Evolutionary conservation across 441 rosid genomes (phyloP).

Genomic region (Mallotus repandus): DNA sequence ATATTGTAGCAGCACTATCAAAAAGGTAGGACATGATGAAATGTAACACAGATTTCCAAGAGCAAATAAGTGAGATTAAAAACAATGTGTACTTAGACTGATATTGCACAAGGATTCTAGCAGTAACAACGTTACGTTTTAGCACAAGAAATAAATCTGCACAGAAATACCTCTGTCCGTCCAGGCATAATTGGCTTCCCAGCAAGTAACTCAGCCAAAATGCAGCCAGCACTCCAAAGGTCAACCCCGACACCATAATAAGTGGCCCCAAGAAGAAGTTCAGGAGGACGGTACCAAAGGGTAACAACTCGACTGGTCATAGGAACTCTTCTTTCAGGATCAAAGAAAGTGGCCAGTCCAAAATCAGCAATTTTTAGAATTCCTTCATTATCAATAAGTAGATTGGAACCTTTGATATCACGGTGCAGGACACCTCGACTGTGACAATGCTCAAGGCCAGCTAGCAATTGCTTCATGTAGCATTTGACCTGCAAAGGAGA

Average conservation of each 20-base stretch:
- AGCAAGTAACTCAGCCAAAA: constrained; percentile 84
- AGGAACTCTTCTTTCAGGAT: constrained; percentile 56
- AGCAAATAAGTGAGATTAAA: background rate
- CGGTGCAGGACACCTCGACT: constrained; percentile 76
- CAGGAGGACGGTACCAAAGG: constrained; percentile 94
- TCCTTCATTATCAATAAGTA: constrained; percentile 75
- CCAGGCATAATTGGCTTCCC: constrained; percentile 96
- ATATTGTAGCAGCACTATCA: constrained; percentile 5
- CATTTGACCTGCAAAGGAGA: constrained; percentile 61
- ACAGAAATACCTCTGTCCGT: constrained; percentile 65
- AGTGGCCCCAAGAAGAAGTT: constrained; percentile 91
- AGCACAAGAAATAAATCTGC: constrained; percentile 9
- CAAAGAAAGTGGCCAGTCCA: constrained; percentile 78
- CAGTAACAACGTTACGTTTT: constrained; percentile 6
- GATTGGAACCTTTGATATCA: constrained; percentile 93
- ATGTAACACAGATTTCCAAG: constrained; percentile 11
- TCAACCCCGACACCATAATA: constrained; percentile 72
- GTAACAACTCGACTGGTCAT: constrained; percentile 94
- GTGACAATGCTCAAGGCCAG: constrained; percentile 93
- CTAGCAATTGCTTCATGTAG: constrained; percentile 75
- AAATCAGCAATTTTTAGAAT: constrained; percentile 85
- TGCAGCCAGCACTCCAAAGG: constrained; percentile 98
- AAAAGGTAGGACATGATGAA: background rate
- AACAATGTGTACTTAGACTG: background rate
- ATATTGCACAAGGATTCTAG: constrained; percentile 6